phyloP scores from a whole-genome alignment of 2,329 filamentous ascomycete species.

The Fusarium sarcochroum region DNA sequence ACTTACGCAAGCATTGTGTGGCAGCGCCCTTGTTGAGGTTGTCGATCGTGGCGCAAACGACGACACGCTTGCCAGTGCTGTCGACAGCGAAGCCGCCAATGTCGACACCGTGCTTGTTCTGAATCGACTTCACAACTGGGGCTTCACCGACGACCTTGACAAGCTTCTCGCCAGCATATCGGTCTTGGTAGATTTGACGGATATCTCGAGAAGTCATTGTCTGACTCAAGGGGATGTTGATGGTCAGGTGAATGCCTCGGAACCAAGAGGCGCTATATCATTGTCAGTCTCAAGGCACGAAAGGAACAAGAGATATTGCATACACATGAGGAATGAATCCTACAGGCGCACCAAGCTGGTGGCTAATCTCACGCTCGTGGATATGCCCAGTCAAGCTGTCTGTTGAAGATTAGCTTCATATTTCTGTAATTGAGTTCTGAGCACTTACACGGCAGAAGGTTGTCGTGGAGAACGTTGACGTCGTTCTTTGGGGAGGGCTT shows the following conservation, averaged over 20 bases:
- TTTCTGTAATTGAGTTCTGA: conserved; percentile 52
- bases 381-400: conserved; percentile 81
- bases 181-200: conserved; percentile 93
- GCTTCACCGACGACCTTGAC: conserved; percentile 93
- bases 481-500: conserved; percentile 97
- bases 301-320: neutral
- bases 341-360: conserved; percentile 80
- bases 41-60: conserved; percentile 64
- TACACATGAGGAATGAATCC: conserved; percentile 91
- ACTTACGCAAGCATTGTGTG: conserved; percentile 26
- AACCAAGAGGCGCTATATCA: conserved; percentile 81
- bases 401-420: conserved; percentile 40
- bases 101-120: conserved; percentile 88
- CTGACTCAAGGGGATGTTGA: conserved; percentile 88
- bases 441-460: conserved; percentile 79
- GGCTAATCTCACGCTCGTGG: conserved; percentile 91
- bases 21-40: conserved; percentile 22
- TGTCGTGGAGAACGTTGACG: conserved; percentile 83
- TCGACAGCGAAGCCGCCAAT: conserved; percentile 96
- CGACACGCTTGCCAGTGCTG: conserved; percentile 88
- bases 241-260: conserved; percentile 92
- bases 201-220: conserved; percentile 93
- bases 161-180: conserved; percentile 95
- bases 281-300: neutral
- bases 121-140: conserved; percentile 79